These are phyloP conservation scores for Blepharisma stoltei DNA, from an alignment of 73 alveolate genomes.

Conservation along the genomic window DNA sequence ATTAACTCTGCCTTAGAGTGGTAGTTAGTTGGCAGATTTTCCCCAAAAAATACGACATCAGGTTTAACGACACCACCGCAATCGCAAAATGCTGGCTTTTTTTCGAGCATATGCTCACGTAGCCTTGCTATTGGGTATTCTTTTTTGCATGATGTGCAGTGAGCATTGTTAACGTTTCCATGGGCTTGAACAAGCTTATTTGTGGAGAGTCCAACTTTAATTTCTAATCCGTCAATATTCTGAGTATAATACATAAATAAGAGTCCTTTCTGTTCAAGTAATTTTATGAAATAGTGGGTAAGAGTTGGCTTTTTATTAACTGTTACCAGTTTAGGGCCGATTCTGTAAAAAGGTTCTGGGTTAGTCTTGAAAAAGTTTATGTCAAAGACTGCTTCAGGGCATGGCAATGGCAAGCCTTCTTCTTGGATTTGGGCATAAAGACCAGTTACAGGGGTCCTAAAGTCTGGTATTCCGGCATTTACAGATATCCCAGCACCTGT, in stretches of 20 bases:
- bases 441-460: conserved; percentile 36
- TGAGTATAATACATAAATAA: conserved; percentile 49
- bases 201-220: conserved; percentile 57
- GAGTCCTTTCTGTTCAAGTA: conserved; percentile 33
- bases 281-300: conserved; percentile 51
- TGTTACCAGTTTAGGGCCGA: conserved; percentile 33
- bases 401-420: conserved; percentile 30
- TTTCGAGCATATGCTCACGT: conserved; percentile 13
- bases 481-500: conserved; percentile 80
- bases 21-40: conserved; percentile 30
- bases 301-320: conserved; percentile 38
- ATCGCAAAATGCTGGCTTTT: conserved; percentile 33
- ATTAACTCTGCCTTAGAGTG: neutral
- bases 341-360: conserved; percentile 57
- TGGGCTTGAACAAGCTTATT: conserved; percentile 61
- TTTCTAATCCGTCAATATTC: conserved; percentile 73
- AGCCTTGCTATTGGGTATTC: conserved; percentile 11
- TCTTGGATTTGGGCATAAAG: conserved; percentile 32
- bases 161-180: conserved; percentile 61
- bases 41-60: conserved; percentile 53
- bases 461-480: conserved; percentile 75
- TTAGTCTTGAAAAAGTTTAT: conserved; percentile 52
- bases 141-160: conserved; percentile 40
- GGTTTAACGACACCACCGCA: conserved; percentile 51
- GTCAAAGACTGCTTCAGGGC: conserved; percentile 60